Percentiles rank a stretch among this genome's conserved stretches.
Evolutionary conservation across 805 yeast genomes (phyloP).

Genomic region (Metschnikowia kofuensis): DNA sequence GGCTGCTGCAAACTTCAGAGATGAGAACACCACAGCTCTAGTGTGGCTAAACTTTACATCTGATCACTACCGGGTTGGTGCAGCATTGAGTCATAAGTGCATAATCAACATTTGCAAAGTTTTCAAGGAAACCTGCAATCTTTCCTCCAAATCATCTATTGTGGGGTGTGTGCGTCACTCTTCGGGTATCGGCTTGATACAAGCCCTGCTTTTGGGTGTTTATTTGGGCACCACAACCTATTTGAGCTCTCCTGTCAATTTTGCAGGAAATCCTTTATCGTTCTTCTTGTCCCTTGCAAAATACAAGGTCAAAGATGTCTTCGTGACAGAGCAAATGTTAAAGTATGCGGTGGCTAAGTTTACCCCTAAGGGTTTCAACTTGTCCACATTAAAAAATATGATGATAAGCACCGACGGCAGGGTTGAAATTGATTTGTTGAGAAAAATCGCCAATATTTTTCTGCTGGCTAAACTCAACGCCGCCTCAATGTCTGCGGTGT

Average conservation of each 20-base stretch:
- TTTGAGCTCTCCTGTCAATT: slow-evolving; percentile 73
- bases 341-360: slow-evolving; percentile 62
- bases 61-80: slow-evolving; percentile 65
- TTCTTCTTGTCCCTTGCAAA: slow-evolving; percentile 71
- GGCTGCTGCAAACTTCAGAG: slow-evolving; percentile 36
- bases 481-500: slow-evolving; percentile 72
- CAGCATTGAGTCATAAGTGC: slow-evolving; percentile 54
- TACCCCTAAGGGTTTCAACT: slow-evolving; percentile 58
- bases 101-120: slow-evolving; percentile 81
- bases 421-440: slow-evolving; percentile 60
- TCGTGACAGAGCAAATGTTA: slow-evolving; percentile 80
- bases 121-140: slow-evolving; percentile 86
- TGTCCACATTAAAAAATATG: slow-evolving; percentile 69
- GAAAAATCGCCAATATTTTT: slow-evolving; percentile 59
- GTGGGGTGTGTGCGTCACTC: slow-evolving; percentile 86
- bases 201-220: slow-evolving; percentile 79
- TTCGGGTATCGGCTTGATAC: slow-evolving; percentile 83
- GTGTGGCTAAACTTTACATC: slow-evolving; percentile 71
- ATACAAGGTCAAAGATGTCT: slow-evolving; percentile 80
- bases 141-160: slow-evolving; percentile 67
- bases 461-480: slow-evolving; percentile 61
- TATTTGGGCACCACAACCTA: slow-evolving; percentile 86
- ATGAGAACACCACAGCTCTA: slow-evolving; percentile 47
- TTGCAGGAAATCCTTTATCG: slow-evolving; percentile 66
- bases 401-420: slow-evolving; percentile 80